Evolutionary conservation across 2,329 filamentous ascomycete genomes (phyloP).

Genomic region (Hymenoscyphus salicellus): DNA sequence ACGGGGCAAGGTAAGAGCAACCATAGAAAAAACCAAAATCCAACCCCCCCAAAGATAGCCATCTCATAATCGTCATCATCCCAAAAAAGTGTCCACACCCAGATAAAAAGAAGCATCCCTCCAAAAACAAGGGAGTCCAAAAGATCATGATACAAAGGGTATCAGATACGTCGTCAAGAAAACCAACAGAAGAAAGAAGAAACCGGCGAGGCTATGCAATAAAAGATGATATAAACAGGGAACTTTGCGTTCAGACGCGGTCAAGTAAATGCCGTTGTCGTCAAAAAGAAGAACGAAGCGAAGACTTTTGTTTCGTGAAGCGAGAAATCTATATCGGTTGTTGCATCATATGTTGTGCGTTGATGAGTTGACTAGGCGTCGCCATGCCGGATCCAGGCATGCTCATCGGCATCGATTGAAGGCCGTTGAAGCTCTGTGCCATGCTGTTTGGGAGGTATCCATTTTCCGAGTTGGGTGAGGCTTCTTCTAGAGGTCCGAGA

Average conservation of each 20-base stretch:
- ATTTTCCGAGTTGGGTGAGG: conserved; percentile 68
- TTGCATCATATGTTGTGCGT: conserved; percentile 37
- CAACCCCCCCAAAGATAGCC: background rate
- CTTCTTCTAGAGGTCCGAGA: conserved; percentile 74
- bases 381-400: conserved; percentile 35
- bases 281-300: conserved; percentile 17
- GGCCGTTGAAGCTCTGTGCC: conserved; percentile 25
- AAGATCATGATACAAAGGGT: conserved; percentile 11
- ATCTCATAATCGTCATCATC: conserved; percentile 20
- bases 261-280: conserved; percentile 8
- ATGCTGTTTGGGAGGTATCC: conserved; percentile 51
- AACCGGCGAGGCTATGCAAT: conserved; percentile 33
- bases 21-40: background rate
- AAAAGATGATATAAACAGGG: conserved; percentile 27
- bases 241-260: conserved; percentile 10
- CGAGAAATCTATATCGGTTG: conserved; percentile 32
- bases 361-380: conserved; percentile 39
- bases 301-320: conserved; percentile 12
- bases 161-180: conserved; percentile 12
- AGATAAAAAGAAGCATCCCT: conserved; percentile 12
- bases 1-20: background rate
- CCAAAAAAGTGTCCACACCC: conserved; percentile 5
- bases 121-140: conserved; percentile 16
- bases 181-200: conserved; percentile 3
- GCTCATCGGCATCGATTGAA: conserved; percentile 30